phyloP scores from a whole-genome alignment of 305 asterid genomes.

The Ajuga reptans region DNA sequence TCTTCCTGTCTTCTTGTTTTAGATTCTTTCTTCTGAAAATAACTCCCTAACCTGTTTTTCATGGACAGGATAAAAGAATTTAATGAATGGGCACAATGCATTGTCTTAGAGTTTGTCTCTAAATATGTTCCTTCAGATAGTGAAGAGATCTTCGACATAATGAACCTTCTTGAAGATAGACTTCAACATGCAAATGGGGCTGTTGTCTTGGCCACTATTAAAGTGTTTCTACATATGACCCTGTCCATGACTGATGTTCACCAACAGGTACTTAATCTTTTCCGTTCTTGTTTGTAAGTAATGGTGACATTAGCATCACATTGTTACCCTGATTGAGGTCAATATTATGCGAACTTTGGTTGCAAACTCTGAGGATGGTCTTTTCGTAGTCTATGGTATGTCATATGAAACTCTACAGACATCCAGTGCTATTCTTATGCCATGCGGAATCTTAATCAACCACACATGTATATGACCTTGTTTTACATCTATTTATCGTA shows the following conservation, averaged over 20 bases:
- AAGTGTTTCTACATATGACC: slow-evolving; percentile 85
- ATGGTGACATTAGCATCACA: slow-evolving; percentile 19
- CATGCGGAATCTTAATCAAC: not conserved
- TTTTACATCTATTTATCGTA: not conserved
- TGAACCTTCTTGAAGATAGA: slow-evolving; percentile 99
- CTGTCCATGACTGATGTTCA: slow-evolving; percentile 98
- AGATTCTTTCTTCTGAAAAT: not conserved
- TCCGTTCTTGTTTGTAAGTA: not conserved
- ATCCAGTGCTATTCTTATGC: not conserved
- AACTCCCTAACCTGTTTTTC: slow-evolving; percentile 20
- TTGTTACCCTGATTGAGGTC: slow-evolving; percentile 3
- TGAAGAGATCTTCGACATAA: slow-evolving; percentile 93
- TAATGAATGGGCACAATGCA: slow-evolving; percentile 97
- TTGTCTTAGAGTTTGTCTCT: slow-evolving; percentile 77
- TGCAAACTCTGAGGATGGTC: slow-evolving; percentile 8
- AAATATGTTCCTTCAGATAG: slow-evolving; percentile 84
- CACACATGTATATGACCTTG: not conserved
- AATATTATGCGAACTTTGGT: not conserved
- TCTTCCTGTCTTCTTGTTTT: not conserved
- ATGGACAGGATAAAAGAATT: slow-evolving; percentile 78
- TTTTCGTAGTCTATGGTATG: slow-evolving; percentile 11
- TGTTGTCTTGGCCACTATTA: slow-evolving; percentile 91
- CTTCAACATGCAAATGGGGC: slow-evolving; percentile 99
- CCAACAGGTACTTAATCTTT: slow-evolving; percentile 67
- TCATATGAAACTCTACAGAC: slow-evolving; percentile 1